These are phyloP conservation scores for Solanum hybrid DNA, from an alignment of 305 asterid species.

Conservation along the genomic window DNA sequence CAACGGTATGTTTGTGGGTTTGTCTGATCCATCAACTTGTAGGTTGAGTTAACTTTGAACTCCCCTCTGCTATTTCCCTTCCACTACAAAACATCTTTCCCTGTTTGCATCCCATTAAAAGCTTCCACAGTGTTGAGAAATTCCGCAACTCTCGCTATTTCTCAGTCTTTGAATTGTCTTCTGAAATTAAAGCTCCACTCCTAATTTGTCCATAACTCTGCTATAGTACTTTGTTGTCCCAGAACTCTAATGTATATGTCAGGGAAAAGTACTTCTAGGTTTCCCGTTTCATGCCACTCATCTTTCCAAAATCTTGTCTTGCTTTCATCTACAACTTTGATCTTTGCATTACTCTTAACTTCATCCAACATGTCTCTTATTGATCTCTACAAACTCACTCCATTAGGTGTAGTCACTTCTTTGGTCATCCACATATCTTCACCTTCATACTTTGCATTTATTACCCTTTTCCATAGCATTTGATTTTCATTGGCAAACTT, in stretches of 20 bases:
- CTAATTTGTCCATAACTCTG: neutral
- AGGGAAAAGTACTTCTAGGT: neutral
- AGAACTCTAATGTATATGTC: neutral
- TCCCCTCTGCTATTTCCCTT: neutral
- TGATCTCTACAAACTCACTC: neutral
- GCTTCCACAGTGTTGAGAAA: neutral
- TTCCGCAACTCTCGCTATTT: neutral
- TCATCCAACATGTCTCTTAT: neutral
- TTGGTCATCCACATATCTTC: neutral
- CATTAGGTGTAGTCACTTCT: neutral
- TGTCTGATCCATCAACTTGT: neutral
- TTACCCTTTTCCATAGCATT: neutral
- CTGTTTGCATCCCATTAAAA: neutral
- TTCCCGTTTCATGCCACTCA: neutral
- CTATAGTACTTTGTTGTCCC: neutral
- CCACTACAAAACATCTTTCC: neutral
- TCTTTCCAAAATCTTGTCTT: neutral
- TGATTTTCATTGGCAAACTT: neutral
- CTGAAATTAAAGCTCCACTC: neutral
- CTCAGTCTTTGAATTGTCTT: neutral
- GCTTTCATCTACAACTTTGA: neutral
- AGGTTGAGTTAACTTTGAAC: neutral
- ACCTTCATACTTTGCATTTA: neutral
- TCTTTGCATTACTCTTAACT: neutral
- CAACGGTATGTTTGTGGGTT: neutral